Conservation (phyloP, 2,329 filamentous ascomycete species). For the Neurospora crassa region DNA sequence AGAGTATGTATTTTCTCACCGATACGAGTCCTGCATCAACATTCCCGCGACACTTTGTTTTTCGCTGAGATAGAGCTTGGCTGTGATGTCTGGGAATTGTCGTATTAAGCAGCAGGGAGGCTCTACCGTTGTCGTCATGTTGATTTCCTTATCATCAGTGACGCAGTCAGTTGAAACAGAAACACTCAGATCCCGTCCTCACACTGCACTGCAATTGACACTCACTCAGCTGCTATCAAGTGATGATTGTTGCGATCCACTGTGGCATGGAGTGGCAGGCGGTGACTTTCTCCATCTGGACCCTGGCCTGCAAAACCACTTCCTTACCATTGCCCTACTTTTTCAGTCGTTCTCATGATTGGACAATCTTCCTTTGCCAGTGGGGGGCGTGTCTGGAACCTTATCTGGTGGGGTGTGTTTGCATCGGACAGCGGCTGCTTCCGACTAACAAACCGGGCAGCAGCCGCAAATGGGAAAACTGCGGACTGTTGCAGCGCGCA, state of each 20-base stretch:
- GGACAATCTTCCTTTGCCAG: neutral
- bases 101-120: neutral
- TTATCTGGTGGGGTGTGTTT: neutral
- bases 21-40: neutral
- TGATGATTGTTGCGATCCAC: neutral
- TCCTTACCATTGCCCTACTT: too few relatives aligned
- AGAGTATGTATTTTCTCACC: neutral
- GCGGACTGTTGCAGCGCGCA: neutral
- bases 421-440: slow-evolving; percentile 11
- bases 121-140: neutral
- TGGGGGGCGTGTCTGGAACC: slow-evolving; percentile 1
- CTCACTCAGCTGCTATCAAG: neutral
- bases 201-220: neutral
- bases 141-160: neutral
- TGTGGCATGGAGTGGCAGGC: neutral
- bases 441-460: slow-evolving; percentile 2
- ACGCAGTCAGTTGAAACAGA: neutral
- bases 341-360: slow-evolving; percentile 2
- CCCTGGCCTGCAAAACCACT: neutral
- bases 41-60: neutral
- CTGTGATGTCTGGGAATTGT: neutral
- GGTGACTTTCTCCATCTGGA: neutral
- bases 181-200: neutral
- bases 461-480: neutral
- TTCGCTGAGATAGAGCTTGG: neutral